phyloP scores from a whole-genome alignment of 2,329 filamentous ascomycete genomes.

The Colletotrichum ledebouriae region DNA sequence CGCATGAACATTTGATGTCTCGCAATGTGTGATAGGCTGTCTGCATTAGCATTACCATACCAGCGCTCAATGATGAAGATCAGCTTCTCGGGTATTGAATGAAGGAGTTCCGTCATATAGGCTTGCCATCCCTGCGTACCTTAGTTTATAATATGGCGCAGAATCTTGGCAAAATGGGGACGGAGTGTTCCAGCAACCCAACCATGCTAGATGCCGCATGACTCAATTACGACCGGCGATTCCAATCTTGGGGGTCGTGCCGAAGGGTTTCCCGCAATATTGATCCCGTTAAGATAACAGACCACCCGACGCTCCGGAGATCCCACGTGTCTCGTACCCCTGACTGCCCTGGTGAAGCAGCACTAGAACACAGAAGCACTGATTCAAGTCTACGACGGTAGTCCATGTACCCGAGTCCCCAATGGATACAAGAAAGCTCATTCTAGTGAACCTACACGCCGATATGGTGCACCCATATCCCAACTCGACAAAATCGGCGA shows the following conservation, averaged over 20 bases:
- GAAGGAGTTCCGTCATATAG: background rate
- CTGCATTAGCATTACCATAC: background rate
- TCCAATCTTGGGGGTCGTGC: background rate
- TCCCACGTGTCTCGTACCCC: conserved; percentile 5
- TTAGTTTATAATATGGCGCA: background rate
- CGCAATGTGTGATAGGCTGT: background rate
- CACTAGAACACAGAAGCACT: background rate
- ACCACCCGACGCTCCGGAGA: background rate
- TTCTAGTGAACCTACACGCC: background rate
- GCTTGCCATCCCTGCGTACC: background rate
- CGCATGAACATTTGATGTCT: background rate
- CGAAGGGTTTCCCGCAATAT: background rate
- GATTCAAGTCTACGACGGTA: conserved; percentile 4
- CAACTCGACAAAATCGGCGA: background rate
- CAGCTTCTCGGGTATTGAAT: background rate
- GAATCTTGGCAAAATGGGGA: background rate
- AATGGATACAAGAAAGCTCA: background rate
- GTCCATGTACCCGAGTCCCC: background rate
- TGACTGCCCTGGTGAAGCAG: background rate
- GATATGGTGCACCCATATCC: background rate
- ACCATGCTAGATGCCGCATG: background rate
- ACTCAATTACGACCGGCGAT: background rate
- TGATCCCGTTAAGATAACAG: background rate
- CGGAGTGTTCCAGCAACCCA: background rate
- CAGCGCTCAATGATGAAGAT: background rate